phyloP scores from a whole-genome alignment of 176 grass and related monocot genomes.

The Zoysia pacifica region DNA sequence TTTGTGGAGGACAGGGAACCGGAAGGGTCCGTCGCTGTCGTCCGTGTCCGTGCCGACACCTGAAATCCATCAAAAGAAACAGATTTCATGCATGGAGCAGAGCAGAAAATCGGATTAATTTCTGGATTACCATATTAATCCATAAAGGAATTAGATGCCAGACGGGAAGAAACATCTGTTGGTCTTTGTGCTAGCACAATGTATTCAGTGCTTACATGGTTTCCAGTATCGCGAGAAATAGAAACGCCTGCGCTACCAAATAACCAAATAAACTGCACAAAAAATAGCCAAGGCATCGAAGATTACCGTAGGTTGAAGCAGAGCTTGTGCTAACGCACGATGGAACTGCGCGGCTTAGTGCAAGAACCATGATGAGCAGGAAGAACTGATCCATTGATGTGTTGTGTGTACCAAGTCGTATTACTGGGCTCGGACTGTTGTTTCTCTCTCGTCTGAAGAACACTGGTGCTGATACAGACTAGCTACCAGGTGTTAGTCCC shows the following conservation, averaged over 20 bases:
- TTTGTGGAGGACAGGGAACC: conserved; percentile 31
- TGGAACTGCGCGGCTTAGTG: not conserved
- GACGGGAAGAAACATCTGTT: too few relatives aligned
- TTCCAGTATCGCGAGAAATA: too few relatives aligned
- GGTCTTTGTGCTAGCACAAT: too few relatives aligned
- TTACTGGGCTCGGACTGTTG: not conserved
- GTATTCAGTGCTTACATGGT: too few relatives aligned
- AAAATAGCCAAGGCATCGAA: not conserved
- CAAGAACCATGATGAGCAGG: not conserved
- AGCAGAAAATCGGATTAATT: not conserved
- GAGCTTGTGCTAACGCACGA: not conserved
- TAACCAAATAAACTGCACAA: not conserved
- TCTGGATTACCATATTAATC: not conserved
- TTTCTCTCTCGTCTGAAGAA: too few relatives aligned
- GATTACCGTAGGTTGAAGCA: not conserved
- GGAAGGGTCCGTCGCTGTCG: conserved; percentile 18
- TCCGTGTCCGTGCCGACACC: conserved; percentile 18
- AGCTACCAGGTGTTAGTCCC: too few relatives aligned
- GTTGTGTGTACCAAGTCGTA: not conserved
- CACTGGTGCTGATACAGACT: not conserved
- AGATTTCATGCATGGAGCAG: not conserved
- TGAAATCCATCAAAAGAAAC: not conserved
- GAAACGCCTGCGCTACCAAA: too few relatives aligned
- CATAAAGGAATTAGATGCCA: too few relatives aligned
- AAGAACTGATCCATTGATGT: not conserved